These are phyloP conservation scores for Taphrina deformans DNA, from an alignment of 1,139 yeast species.

Conservation along the genomic window DNA sequence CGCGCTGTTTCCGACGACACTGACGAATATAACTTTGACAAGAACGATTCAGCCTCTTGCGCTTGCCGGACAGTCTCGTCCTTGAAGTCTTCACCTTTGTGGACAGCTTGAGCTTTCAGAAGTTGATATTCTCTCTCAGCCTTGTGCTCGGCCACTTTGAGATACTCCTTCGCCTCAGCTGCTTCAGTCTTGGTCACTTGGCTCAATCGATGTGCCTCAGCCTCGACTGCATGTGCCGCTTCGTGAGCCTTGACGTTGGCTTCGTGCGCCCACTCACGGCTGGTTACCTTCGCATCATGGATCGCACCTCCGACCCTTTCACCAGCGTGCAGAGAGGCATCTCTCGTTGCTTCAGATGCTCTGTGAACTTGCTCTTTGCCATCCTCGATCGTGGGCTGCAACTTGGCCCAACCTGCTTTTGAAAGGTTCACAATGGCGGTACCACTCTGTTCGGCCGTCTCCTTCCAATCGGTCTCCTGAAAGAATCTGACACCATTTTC, in stretches of 20 bases:
- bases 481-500: conserved; percentile 18
- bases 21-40: neutral
- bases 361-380: neutral
- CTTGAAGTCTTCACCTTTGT: conserved; percentile 1
- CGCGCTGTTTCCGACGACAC: neutral
- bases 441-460: conserved; percentile 8
- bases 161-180: conserved; percentile 9
- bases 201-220: conserved; percentile 1
- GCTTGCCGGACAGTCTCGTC: conserved; percentile 12
- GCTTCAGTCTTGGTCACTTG: conserved; percentile 7
- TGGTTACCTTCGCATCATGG: neutral
- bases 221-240: conserved; percentile 1
- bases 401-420: conserved; percentile 5
- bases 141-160: conserved; percentile 13
- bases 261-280: conserved; percentile 1
- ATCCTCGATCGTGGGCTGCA: conserved; percentile 21
- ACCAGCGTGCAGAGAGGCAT: conserved; percentile 15
- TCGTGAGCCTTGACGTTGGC: conserved; percentile 14
- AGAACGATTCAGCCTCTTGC: neutral
- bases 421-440: conserved; percentile 9
- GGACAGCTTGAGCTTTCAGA: conserved; percentile 4
- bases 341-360: conserved; percentile 11
- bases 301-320: conserved; percentile 3
- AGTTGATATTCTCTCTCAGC: conserved; percentile 6
- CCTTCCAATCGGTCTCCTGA: conserved; percentile 22